Evolutionary conservation across 768 basidiomycete species (phyloP), one percentile per base, ranked within the genome.

Genomic region (Amyloporia xantha): DNA sequence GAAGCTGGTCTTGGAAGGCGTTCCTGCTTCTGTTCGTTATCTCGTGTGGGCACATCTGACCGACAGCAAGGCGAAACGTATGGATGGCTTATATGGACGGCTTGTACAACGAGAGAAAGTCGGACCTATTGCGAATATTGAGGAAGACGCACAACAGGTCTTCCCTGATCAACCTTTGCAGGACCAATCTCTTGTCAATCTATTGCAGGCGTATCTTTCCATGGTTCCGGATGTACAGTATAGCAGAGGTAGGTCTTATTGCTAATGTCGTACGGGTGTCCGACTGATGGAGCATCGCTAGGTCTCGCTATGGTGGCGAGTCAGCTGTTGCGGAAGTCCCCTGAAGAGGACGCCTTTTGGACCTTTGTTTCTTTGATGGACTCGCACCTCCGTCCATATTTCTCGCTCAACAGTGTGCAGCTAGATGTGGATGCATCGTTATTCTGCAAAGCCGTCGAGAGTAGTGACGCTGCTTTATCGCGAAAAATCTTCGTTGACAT

Each of bases 331-430:
- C 66, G 84, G 7, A 79, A 86, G 41, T 78, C 86, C 0, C 90
- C 89, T 0, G 89, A 92, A 54, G 90, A 92, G 61, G 90, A 92
- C 54, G 89, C 86, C 0, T 92, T 92, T 63, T 92, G 89, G 89
- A 91, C 86, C 17, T 91, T 91, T 60, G 75, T 87, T 1, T 88
- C 87, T 2, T 68, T 91, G 54, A 92, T 92, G 89, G 87, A 91
- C 55, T 76, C 78, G 1, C 82, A 90, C 54, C 69, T 91, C n/a
- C 82, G 89, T 1, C 71, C 82, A 0, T 90, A 90, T 62, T 92
- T 89, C 60, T 77, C 83, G 30, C 59, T 73, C 2, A 74, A 66
- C 43, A 67, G 73, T 1, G 70, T 73, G 2, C 86, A 88, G 61
- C 68, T 89, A 48, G 88, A 90, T 54, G 82, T 91, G 6, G 90